Evolutionary conservation across 2,329 filamentous ascomycete species (phyloP).

Genomic region (Ceratocystis cacaofunesta): DNA sequence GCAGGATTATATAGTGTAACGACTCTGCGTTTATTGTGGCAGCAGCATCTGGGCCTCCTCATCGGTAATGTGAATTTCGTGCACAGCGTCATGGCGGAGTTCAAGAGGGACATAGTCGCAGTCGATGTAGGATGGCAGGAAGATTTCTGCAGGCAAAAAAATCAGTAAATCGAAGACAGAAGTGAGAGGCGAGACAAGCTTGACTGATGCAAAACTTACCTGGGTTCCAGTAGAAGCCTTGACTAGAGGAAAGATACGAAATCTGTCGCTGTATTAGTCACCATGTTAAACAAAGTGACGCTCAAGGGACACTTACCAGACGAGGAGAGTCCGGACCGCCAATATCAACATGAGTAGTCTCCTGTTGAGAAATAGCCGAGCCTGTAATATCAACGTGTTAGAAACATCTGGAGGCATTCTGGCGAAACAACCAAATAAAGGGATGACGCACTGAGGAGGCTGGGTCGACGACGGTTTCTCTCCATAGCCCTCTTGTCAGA

Average conservation of each 20-base stretch:
- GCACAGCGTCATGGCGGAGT: slow-evolving; percentile 58
- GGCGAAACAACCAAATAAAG: not conserved
- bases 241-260: slow-evolving; percentile 62
- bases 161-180: slow-evolving; percentile 4
- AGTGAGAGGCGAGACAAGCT: not conserved
- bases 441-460: slow-evolving; percentile 40
- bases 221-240: slow-evolving; percentile 74
- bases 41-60: slow-evolving; percentile 58
- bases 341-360: slow-evolving; percentile 69
- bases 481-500: slow-evolving; percentile 13
- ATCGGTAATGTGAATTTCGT: slow-evolving; percentile 64
- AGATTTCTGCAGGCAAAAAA: slow-evolving; percentile 44
- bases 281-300: not conserved
- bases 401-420: not conserved
- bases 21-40: slow-evolving; percentile 36
- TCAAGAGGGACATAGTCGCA: slow-evolving; percentile 62
- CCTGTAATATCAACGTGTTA: slow-evolving; percentile 32
- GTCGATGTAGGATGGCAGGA: slow-evolving; percentile 63
- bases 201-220: slow-evolving; percentile 29
- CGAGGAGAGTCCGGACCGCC: slow-evolving; percentile 59
- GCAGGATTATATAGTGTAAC: not conserved
- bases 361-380: slow-evolving; percentile 54
- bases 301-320: slow-evolving; percentile 43
- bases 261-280: slow-evolving; percentile 36
- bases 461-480: slow-evolving; percentile 36